Evolutionary conservation across 441 rosid genomes (phyloP), one percentile per base, ranked within the genome.

Genomic region (Adansonia rubrostipa): DNA sequence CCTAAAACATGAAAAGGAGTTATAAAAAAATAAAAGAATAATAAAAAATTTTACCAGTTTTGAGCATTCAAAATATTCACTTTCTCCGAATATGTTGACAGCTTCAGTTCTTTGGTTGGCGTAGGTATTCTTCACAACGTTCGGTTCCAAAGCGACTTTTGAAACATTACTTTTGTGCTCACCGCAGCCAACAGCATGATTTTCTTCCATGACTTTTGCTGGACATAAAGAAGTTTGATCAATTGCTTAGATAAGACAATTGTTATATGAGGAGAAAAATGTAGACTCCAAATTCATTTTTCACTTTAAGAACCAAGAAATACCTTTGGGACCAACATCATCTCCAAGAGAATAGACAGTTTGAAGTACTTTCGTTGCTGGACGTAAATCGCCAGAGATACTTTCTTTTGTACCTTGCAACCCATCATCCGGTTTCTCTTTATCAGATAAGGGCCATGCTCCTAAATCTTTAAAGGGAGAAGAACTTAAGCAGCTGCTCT

Each of bases 401-500:
- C n/a, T 68, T 50, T 71, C 74, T 80, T 50, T 58, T 70, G 71
- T 62, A 47, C 75, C 71, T 71, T 81, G 83, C 51, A 33, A 42
- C 71, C 67, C 83, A 58, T 74, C 74, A 45, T 71, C 65, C 1
- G 71, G 66, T 53, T 66, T 80, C 73, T 50, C 71, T 53, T 58
- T 15, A 65, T 62, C 76, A 47, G 71, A 77, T 77, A 45, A 77
- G 10, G 75, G 67, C 28, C 80, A 73, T 63, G 82, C 77, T 33
- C 88, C 92, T 0, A 78, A 11, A 63, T 73, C 80, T 63, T 76
- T 83, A 82, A 77, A 82, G 73, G 36, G 28, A 28, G 33, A 28
- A n/a, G 89, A 81, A 84, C 86, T 85, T 67, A 76, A 56, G 76
- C 82, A 79, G 58, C 76, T 62, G 57, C 76, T 83, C 73, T 76